These are phyloP conservation scores for Fonsecaea multimorphosa DNA, from an alignment of 2,329 filamentous ascomycete genomes.

Conservation along the genomic window DNA sequence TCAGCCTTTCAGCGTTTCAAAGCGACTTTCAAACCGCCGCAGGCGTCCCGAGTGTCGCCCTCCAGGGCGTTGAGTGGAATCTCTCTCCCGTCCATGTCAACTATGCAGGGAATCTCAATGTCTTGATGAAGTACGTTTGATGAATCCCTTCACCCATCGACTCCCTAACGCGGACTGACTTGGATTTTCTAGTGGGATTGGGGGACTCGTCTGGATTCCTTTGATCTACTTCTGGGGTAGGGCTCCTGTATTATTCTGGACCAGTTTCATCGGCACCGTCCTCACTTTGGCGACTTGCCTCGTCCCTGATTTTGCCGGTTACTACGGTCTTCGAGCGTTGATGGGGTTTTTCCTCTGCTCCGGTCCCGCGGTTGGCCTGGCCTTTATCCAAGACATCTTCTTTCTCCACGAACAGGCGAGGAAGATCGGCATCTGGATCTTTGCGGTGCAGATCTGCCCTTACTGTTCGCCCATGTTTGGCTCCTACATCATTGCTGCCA, in stretches of 20 bases:
- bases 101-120: conserved; percentile 48
- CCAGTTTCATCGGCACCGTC: conserved; percentile 43
- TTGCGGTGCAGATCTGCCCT: conserved; percentile 43
- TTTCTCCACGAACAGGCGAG: conserved; percentile 48
- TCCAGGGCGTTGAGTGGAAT: conserved; percentile 47
- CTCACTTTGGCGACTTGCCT: conserved; percentile 47
- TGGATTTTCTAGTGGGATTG: conserved; percentile 41
- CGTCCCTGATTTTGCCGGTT: conserved; percentile 45
- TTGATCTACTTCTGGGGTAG: conserved; percentile 51
- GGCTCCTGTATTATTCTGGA: conserved; percentile 50
- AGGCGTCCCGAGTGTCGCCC: conserved; percentile 47
- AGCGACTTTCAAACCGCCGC: conserved; percentile 50
- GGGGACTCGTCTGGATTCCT: conserved; percentile 48
- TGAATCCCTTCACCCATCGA: conserved; percentile 1
- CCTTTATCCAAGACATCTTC: conserved; percentile 52
- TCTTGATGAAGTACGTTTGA: conserved; percentile 46
- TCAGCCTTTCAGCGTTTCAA: conserved; percentile 46
- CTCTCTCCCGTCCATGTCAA: conserved; percentile 47
- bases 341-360: conserved; percentile 53
- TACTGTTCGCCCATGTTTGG: conserved; percentile 37
- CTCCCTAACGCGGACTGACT: neutral
- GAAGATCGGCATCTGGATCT: conserved; percentile 49
- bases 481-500: conserved; percentile 45
- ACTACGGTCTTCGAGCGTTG: conserved; percentile 50
- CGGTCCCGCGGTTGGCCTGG: conserved; percentile 49